Base-by-base conservation (phyloP, 2,329 filamentous ascomycete species). In the Ilyonectria destructans region DNA sequence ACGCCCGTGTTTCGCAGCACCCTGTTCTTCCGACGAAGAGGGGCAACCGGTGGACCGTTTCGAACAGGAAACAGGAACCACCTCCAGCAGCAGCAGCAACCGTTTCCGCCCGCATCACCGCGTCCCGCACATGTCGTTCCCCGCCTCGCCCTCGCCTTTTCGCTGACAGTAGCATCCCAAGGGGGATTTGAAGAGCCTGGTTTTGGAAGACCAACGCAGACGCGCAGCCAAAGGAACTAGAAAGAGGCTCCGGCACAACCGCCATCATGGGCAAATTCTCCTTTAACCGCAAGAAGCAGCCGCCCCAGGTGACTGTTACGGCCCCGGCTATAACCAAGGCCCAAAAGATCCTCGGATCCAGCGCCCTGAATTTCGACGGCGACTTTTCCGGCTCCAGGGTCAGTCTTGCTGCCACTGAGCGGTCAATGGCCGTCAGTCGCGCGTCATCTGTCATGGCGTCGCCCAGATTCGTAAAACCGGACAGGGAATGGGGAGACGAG, bases 241-340 rank as follows among this genome's bases (percentile, higher is more conserved):
- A 37, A 45, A 49, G 23, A 61, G 56, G 31, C 35, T 7, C 55
- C 61, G 49, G 58, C 62, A 57, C 65, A 62, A 46, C 35, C 37
- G 35, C 35, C 64, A 71, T 43, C 19, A 79, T 79, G 77, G 71
- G 70, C 66, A 77, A 75, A 60, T 79, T 79, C 64, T 68, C 72
- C 2, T 77, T 78, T 31, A 64, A 75, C 56, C 75, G 75, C 73
- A 77, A 77, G 70, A 77, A 77, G 75, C 73, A 75, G 68, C 61
- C 74, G 37, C 75, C 75, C 15, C 69, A 72, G 56, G 74, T 77
- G 35, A 76, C 69, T 4, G 73, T 77, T 49, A 77, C 75, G 40
- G 75, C 72, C 35, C 74, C 75, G 31, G 65, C 66, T n/a, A 71
- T 72, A 68, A 77, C 67, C 61, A 77, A 77, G 59, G 75, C 75